A percentile compares a stretch with the other conserved stretches of the same genome.
Conservation (phyloP, 805 yeast species). For the Lipomyces oligophaga region DNA sequence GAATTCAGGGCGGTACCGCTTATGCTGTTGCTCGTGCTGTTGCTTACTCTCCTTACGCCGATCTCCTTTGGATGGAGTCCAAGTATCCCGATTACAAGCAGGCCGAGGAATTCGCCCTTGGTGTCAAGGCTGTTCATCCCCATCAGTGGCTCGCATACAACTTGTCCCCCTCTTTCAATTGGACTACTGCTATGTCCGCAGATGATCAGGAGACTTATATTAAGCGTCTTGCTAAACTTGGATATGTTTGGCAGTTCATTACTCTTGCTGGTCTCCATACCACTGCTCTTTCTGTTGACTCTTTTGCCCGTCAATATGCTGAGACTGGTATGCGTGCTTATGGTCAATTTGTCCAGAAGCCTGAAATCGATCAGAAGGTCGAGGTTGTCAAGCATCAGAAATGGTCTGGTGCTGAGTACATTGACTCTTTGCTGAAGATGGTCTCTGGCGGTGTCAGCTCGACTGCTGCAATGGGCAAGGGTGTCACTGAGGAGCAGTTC, state of each 20-base stretch:
- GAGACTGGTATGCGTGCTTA: slow-evolving; percentile 92
- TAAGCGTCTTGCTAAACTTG: slow-evolving; percentile 76
- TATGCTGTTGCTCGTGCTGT: slow-evolving; percentile 97
- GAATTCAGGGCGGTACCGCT: slow-evolving; percentile 93
- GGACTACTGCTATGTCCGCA: slow-evolving; percentile 89
- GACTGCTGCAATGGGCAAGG: slow-evolving; percentile 98
- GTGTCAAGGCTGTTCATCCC: slow-evolving; percentile 77
- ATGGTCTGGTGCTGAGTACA: slow-evolving; percentile 98
- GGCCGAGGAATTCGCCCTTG: slow-evolving; percentile 91
- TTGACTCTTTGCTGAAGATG: slow-evolving; percentile 82
- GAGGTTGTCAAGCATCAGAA: slow-evolving; percentile 97
- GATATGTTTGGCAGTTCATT: slow-evolving; percentile 96
- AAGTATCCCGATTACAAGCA: slow-evolving; percentile 89
- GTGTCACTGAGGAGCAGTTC: slow-evolving; percentile 97
- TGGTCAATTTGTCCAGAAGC: slow-evolving; percentile 80
- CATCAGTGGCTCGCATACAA: slow-evolving; percentile 95
- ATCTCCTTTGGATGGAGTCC: slow-evolving; percentile 97
- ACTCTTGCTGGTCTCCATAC: slow-evolving; percentile 97
- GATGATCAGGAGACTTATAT: slow-evolving; percentile 89
- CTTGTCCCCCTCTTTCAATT: slow-evolving; percentile 95
- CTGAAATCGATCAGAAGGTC: slow-evolving; percentile 82
- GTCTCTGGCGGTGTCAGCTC: slow-evolving; percentile 92
- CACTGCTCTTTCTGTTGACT: slow-evolving; percentile 85
- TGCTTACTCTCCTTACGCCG: slow-evolving; percentile 92
- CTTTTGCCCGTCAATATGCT: slow-evolving; percentile 73